These are phyloP conservation scores for Coccomyxa subellipsoidea DNA, from an alignment of 163 green algal species.

Conservation along the genomic window DNA sequence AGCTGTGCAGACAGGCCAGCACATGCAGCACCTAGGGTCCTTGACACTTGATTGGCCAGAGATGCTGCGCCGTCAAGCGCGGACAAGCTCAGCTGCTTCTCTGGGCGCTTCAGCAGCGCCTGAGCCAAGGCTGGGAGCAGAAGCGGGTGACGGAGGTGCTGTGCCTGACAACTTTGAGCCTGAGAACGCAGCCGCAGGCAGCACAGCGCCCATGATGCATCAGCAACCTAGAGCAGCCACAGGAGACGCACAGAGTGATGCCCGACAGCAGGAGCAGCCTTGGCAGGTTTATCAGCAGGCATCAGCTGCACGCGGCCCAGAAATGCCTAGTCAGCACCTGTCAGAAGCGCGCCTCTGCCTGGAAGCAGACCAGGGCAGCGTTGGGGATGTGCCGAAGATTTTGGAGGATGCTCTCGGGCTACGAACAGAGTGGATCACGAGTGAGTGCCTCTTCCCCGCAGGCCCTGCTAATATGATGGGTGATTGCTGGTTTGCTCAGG, in stretches of 20 bases:
- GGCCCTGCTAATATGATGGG: no score
- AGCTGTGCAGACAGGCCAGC: no score
- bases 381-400: background rate
- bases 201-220: background rate
- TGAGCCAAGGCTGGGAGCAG: no score
- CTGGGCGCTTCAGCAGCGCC: background rate
- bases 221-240: background rate
- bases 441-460: background rate
- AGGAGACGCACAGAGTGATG: background rate
- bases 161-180: no score
- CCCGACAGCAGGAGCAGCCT: background rate
- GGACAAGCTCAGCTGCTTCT: background rate
- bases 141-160: no score
- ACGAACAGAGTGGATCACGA: background rate
- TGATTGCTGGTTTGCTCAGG: no score
- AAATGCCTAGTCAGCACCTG: background rate
- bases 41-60: background rate
- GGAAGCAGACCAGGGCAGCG: background rate
- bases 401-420: background rate
- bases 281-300: background rate
- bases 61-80: background rate
- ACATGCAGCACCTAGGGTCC: background rate
- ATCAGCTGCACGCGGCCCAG: background rate
- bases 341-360: background rate
- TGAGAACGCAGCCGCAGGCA: no score